Evolutionary conservation across 257 asterid genomes (phyloP).

Genomic region (Plantago major): DNA sequence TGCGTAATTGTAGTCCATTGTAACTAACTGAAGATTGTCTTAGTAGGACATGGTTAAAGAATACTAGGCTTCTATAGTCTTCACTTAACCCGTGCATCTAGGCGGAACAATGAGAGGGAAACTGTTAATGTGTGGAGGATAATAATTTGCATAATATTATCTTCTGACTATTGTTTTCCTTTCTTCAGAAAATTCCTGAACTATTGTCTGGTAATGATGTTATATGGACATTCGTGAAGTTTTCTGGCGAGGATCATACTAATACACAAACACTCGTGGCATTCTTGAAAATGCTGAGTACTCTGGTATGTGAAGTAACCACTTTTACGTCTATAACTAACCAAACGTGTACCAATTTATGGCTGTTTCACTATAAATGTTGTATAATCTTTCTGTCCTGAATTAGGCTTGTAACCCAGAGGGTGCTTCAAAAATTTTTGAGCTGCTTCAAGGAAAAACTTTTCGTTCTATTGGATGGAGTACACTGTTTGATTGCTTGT

Average conservation of each 20-base stretch:
- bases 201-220: slow-evolving; percentile 85
- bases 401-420: slow-evolving; percentile 76
- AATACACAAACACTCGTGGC: slow-evolving; percentile 89
- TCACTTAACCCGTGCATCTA: too few relatives aligned
- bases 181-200: slow-evolving; percentile 84
- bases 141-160: too few relatives aligned
- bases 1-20: slow-evolving; percentile 9
- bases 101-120: too few relatives aligned
- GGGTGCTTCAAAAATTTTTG: slow-evolving; percentile 91
- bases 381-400: slow-evolving; percentile 31
- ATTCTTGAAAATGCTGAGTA: slow-evolving; percentile 84
- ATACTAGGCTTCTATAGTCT: too few relatives aligned
- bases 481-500: slow-evolving; percentile 75
- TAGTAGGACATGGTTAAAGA: too few relatives aligned
- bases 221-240: slow-evolving; percentile 94
- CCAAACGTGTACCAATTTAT: neutral
- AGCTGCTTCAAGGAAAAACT: slow-evolving; percentile 82
- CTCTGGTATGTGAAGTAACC: slow-evolving; percentile 59
- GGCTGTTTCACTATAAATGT: slow-evolving; percentile 11
- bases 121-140: too few relatives aligned
- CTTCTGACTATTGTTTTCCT: slow-evolving; percentile 15
- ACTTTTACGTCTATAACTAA: slow-evolving; percentile 2
- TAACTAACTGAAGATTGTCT: neutral
- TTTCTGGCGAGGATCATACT: slow-evolving; percentile 95
- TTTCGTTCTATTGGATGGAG: slow-evolving; percentile 93